These are phyloP conservation scores for Pseudopyrenochaeta lycopersici DNA, from an alignment of 2,329 filamentous ascomycete species.

Conservation along the genomic window DNA sequence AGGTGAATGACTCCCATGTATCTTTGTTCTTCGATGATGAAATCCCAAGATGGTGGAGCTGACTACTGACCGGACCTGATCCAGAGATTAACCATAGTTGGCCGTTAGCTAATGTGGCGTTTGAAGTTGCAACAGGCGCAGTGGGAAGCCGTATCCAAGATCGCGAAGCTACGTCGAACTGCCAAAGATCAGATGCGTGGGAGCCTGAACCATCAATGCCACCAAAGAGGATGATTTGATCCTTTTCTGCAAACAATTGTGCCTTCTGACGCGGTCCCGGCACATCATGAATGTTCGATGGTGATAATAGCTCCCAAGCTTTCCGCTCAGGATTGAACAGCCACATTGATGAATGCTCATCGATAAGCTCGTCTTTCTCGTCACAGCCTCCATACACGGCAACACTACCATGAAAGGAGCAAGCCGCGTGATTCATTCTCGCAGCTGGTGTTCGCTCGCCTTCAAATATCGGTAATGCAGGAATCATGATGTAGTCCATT, in stretches of 20 bases:
- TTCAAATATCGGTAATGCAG: slow-evolving; percentile 47
- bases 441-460: slow-evolving; percentile 43
- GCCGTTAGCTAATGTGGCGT: slow-evolving; percentile 48
- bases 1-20: slow-evolving; percentile 52
- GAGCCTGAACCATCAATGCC: slow-evolving; percentile 33
- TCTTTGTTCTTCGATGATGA: slow-evolving; percentile 25
- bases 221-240: slow-evolving; percentile 35
- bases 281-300: slow-evolving; percentile 19
- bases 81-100: slow-evolving; percentile 53
- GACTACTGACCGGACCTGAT: slow-evolving; percentile 39
- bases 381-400: slow-evolving; percentile 53
- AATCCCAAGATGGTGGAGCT: slow-evolving; percentile 38
- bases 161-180: slow-evolving; percentile 27
- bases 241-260: slow-evolving; percentile 30
- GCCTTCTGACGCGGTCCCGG: slow-evolving; percentile 32
- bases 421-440: slow-evolving; percentile 52
- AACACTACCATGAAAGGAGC: slow-evolving; percentile 50
- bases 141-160: slow-evolving; percentile 37
- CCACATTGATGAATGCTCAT: slow-evolving; percentile 52
- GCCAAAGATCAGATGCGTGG: slow-evolving; percentile 38
- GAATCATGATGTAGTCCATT: slow-evolving; percentile 53
- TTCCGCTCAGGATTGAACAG: slow-evolving; percentile 47
- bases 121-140: slow-evolving; percentile 40
- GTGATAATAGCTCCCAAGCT: slow-evolving; percentile 33
- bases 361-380: slow-evolving; percentile 40